Conservation (phyloP, 2,329 filamentous ascomycete species). For the Phyllosticta citribraziliensis region DNA sequence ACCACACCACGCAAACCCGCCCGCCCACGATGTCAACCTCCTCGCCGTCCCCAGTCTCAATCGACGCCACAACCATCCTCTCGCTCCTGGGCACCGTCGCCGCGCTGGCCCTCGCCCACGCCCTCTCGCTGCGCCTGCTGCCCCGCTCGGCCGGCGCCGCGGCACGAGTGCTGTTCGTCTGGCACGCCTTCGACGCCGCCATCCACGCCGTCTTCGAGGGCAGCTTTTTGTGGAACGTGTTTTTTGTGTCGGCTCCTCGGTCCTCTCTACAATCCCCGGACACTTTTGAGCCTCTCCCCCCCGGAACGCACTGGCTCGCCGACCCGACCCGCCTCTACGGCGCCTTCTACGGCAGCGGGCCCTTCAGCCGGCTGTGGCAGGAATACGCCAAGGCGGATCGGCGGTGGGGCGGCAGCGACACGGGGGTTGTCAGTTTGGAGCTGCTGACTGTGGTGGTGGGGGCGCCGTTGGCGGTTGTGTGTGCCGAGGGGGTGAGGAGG, state of each 20-base stretch:
- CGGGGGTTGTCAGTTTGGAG: slow-evolving; percentile 50
- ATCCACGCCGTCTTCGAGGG: slow-evolving; percentile 90
- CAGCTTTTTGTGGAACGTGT: slow-evolving; percentile 86
- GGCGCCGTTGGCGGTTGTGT: slow-evolving; percentile 47
- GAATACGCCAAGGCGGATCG: slow-evolving; percentile 57
- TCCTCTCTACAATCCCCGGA: neutral
- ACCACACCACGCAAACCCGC: slow-evolving; percentile 47
- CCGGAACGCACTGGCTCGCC: slow-evolving; percentile 44
- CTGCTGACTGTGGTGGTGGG: slow-evolving; percentile 51
- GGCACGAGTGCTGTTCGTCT: slow-evolving; percentile 74
- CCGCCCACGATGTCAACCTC: slow-evolving; percentile 41
- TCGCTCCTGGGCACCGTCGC: slow-evolving; percentile 46
- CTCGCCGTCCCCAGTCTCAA: slow-evolving; percentile 27
- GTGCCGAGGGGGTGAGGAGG: slow-evolving; percentile 43
- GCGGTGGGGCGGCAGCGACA: slow-evolving; percentile 50
- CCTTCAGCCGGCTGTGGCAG: slow-evolving; percentile 50
- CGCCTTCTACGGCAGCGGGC: slow-evolving; percentile 45
- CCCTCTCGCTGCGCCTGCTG: slow-evolving; percentile 40
- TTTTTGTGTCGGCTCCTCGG: slow-evolving; percentile 48
- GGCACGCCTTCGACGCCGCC: slow-evolving; percentile 88
- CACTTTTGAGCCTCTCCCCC: slow-evolving; percentile 33
- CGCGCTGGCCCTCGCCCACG: slow-evolving; percentile 45
- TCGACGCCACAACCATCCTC: slow-evolving; percentile 43
- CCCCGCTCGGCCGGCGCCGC: slow-evolving; percentile 45
- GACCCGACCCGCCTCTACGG: slow-evolving; percentile 48